Conservation (phyloP, 495 filamentous ascomycete genomes). For the Apiosordaria backusii region DNA sequence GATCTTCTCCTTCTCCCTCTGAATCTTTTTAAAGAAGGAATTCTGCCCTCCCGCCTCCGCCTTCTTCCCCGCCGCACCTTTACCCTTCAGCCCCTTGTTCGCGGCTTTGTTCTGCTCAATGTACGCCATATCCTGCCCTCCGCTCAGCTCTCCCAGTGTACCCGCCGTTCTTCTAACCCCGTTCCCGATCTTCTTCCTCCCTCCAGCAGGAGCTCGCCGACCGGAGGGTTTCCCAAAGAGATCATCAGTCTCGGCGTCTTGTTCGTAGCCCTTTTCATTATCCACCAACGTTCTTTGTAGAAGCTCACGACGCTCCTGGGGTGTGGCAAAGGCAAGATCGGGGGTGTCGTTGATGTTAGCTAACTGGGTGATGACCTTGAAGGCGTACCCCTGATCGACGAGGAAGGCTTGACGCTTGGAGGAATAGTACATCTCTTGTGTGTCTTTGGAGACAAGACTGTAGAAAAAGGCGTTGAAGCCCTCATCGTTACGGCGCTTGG, state of each 20-base stretch:
- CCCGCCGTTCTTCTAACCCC: conserved; percentile 61
- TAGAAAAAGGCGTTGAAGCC: conserved; percentile 99
- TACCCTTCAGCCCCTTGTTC: conserved; percentile 56
- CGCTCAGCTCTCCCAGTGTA: conserved; percentile 76
- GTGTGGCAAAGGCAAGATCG: conserved; percentile 73
- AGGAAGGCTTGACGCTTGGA: conserved; percentile 96
- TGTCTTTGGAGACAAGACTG: conserved; percentile 93
- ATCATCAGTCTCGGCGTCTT: conserved; percentile 77
- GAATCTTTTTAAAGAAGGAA: conserved; percentile 73
- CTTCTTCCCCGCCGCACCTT: conserved; percentile 45
- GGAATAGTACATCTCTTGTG: conserved; percentile 97
- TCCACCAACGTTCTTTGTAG: conserved; percentile 90
- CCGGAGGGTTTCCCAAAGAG: conserved; percentile 59
- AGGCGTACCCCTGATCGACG: conserved; percentile 97
- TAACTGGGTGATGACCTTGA: conserved; percentile 97
- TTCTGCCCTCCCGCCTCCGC: conserved; percentile 49
- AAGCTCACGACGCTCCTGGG: conserved; percentile 80
- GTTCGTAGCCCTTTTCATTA: conserved; percentile 74
- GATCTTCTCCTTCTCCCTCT: conserved; percentile 57
- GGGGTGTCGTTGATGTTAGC: conserved; percentile 83
- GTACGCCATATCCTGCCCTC: conserved; percentile 95
- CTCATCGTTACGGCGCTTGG: conserved; percentile 95
- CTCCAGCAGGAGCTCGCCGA: conserved; percentile 35
- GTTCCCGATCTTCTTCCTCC: conserved; percentile 49
- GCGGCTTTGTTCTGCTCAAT: conserved; percentile 84